phyloP scores from a whole-genome alignment of 2,329 filamentous ascomycete genomes.

The Capronia americana region DNA sequence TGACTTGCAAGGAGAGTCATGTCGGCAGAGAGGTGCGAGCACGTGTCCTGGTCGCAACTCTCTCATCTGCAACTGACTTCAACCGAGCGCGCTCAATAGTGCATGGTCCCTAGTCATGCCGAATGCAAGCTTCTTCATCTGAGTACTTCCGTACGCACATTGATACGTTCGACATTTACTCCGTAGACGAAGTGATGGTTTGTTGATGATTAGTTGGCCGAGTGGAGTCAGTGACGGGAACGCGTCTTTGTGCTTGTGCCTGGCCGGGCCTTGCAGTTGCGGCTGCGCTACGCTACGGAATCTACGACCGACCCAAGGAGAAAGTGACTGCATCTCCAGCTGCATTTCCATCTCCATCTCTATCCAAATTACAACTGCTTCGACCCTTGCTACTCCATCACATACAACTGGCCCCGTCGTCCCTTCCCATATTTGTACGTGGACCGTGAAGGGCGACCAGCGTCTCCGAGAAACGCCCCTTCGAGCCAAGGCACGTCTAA shows the following conservation, averaged over 20 bases:
- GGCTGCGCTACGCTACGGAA: conserved; percentile 16
- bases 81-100: background rate
- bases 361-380: conserved; percentile 15
- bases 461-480: background rate
- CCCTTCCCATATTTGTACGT: conserved; percentile 3
- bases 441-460: background rate
- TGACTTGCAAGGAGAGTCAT: conserved; percentile 75
- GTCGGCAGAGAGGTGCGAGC: conserved; percentile 35
- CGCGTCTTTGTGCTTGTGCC: conserved; percentile 21
- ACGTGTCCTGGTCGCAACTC: conserved; percentile 9
- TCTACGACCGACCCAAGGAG: conserved; percentile 2
- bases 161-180: background rate
- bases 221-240: conserved; percentile 10
- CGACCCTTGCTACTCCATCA: conserved; percentile 28
- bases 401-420: conserved; percentile 1
- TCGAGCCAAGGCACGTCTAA: background rate
- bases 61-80: conserved; percentile 2
- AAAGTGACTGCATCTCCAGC: conserved; percentile 4
- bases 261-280: conserved; percentile 13
- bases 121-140: conserved; percentile 1
- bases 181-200: background rate
- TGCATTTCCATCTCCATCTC: conserved; percentile 19
- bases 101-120: background rate
- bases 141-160: background rate
- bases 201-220: conserved; percentile 12